Conservation (phyloP, 495 filamentous ascomycete species). For the Xylaria palmicola region DNA sequence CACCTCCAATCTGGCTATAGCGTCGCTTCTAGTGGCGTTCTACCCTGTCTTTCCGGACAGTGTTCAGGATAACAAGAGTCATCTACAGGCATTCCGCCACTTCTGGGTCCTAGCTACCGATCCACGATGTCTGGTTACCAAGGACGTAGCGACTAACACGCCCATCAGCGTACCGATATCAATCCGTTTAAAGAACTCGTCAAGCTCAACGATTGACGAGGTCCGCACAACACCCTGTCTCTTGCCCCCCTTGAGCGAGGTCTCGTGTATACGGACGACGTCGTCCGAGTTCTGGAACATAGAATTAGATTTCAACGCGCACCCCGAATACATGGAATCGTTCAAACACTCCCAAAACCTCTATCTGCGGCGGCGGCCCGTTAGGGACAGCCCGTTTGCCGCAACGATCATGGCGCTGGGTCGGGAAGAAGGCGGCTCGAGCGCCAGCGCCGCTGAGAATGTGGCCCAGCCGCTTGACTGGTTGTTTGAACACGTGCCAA, state of each 20-base stretch:
- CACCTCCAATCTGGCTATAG: constrained; percentile 82
- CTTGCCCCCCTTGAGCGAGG: constrained; percentile 71
- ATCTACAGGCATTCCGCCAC: constrained; percentile 95
- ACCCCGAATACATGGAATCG: constrained; percentile 61
- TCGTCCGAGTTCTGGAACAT: constrained; percentile 82
- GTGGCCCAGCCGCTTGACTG: constrained; percentile 61
- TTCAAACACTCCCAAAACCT: constrained; percentile 77
- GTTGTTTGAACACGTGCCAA: constrained; percentile 59
- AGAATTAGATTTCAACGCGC: constrained; percentile 70
- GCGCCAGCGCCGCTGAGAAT: constrained; percentile 17
- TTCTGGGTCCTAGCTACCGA: constrained; percentile 96
- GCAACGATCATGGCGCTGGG: constrained; percentile 68
- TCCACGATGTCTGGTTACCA: constrained; percentile 78
- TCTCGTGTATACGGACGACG: constrained; percentile 64
- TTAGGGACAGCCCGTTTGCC: constrained; percentile 69
- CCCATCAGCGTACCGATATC: constrained; percentile 72
- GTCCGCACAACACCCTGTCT: constrained; percentile 67
- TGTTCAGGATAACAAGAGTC: constrained; percentile 88
- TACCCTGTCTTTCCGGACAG: constrained; percentile 89
- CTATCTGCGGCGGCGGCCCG: constrained; percentile 75
- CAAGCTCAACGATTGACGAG: constrained; percentile 47
- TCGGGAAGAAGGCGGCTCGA: constrained; percentile 43
- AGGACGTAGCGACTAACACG: constrained; percentile 78
- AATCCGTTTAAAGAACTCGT: constrained; percentile 36
- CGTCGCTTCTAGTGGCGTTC: constrained; percentile 84